Conservation (phyloP, 1,284 basidiomycete genomes). For the Papiliotrema laurentii region DNA sequence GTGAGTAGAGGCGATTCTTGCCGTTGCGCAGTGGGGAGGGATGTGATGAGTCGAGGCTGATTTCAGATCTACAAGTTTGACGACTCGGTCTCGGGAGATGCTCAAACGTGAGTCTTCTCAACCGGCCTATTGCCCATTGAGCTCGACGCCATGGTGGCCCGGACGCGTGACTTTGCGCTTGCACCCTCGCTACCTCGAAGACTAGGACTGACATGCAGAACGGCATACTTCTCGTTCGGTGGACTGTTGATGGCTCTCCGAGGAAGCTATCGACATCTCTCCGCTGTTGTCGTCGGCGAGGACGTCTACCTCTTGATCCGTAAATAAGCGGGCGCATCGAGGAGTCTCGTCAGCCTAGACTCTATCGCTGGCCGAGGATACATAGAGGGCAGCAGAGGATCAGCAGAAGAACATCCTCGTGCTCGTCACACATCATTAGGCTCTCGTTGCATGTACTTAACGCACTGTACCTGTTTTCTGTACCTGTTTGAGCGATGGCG, state of each 20-base stretch:
- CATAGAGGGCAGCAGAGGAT: too few relatives aligned
- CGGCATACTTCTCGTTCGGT: slow-evolving; percentile 92
- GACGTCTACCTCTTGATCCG: slow-evolving; percentile 87
- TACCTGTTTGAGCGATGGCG: too few relatives aligned
- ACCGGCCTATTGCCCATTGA: too few relatives aligned
- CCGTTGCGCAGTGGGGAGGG: neutral
- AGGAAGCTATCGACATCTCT: slow-evolving; percentile 89
- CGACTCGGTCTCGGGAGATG: slow-evolving; percentile 61
- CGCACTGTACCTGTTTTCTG: too few relatives aligned
- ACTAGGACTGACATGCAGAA: slow-evolving; percentile 52
- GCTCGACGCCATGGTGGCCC: too few relatives aligned
- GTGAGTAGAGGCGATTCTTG: slow-evolving; percentile 53
- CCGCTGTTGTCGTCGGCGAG: slow-evolving; percentile 85
- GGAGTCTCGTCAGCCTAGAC: too few relatives aligned
- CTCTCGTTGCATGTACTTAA: too few relatives aligned
- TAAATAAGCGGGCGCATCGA: slow-evolving; percentile 52
- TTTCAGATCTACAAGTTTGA: slow-evolving; percentile 93
- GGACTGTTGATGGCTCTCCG: slow-evolving; percentile 94
- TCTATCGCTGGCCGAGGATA: too few relatives aligned
- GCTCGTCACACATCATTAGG: too few relatives aligned
- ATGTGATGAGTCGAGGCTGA: neutral
- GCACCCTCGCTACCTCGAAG: too few relatives aligned
- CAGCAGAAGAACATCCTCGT: too few relatives aligned
- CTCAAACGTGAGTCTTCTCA: slow-evolving; percentile 42
- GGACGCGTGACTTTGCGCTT: too few relatives aligned